Base-by-base conservation (phyloP, 2,329 filamentous ascomycete species). In the Diaporthe vaccinii region DNA sequence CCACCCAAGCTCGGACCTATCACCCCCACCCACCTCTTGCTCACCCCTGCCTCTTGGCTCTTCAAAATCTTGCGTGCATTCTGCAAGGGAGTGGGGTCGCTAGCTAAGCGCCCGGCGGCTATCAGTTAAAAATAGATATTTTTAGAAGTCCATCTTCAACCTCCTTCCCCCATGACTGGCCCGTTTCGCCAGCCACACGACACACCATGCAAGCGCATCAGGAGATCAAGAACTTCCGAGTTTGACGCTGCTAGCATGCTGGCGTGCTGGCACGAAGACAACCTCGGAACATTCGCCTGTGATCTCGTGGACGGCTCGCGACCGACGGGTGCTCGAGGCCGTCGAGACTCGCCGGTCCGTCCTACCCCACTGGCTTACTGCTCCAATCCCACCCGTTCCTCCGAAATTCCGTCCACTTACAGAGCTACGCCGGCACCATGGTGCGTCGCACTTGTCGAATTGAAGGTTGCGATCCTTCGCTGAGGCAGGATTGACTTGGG, bases 91-190 rank as follows among this genome's bases (percentile, higher is more conserved):
- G 68, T 59, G 69, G 65, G 65, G 74, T 53, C 34, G 44, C 28
- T 68, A 55, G 51, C 53, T 75, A 72, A 75, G 67, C 74, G 74
- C 68, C 74, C 51, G 74, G 74, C 74, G 74, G 74, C 74, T 75
- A 72, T 67, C 59, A 55, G 34, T 41, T 62, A 62, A 62, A 72
- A 62, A 72, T 72, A 72, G 57, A 72, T 72, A 72, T 62, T 62
- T 72, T 72, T 51, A 72, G 57, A 55, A 72, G 31, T 53, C 34
- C 57, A 41, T 31, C 57, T 22, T 61, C 41, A 10, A 51, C 69
- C 36, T 72, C 55, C 70, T 34, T n/a, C 22, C 34, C 28, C 70
- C 49, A 31, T 62, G 15, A 62, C 70, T 55, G 70, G 57, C 28
- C 70, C n/a, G 34, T 55, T 41, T 62, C 44, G 53, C 70, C 34